Base-by-base conservation (phyloP, 441 rosid genomes). In the Jatropha podagrica region DNA sequence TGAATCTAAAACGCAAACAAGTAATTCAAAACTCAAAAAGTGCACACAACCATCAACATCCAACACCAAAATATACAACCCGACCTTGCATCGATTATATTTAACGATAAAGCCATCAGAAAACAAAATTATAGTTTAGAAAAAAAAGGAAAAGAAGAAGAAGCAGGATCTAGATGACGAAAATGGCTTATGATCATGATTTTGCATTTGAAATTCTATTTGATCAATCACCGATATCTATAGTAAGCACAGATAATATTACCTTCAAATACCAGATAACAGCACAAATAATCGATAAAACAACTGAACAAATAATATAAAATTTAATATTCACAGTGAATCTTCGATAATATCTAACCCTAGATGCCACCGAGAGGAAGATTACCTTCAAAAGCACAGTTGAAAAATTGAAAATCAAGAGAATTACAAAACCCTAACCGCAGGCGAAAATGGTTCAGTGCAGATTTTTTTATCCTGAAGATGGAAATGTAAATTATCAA, bases 271-370 rank as follows among this genome's bases (percentile, higher is more conserved):
- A 9, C 14, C 17, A 42, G 49, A 44, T 12, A 49, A 15, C 11
- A 68, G 11, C 4, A 15, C 1, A 49, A 14, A 1, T 7, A 72
- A 72, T 27, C 26, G 9, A 71, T 15, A 60, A 1, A 26, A 17
- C 7, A 23, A 62, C 14, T 23, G 55, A 71, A 42, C 56, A 32
- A 7, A 23, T 5, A 26, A 1, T 10, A 18, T 14, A 18, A 5
- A 10, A 23, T 10, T 5, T 5, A 59, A 2, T 12, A 38, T 8
- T 20, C 40, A 59, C 14, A 38, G 1, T 3, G 26, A 72, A 46
- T 59, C 13, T 12, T 59, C 66, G 58, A 46, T 5, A 61, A 60
- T 23, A 59, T 23, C 59, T 68, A 60, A 68, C 78, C 73, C 60
- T 72, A 46, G 41, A 13, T 32, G 49, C 11, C 15, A 12, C 17